Evolutionary conservation across 164 flowering plant species (phyloP), one percentile per base, ranked within the genome.

Genomic region (Taxillus chinensis): DNA sequence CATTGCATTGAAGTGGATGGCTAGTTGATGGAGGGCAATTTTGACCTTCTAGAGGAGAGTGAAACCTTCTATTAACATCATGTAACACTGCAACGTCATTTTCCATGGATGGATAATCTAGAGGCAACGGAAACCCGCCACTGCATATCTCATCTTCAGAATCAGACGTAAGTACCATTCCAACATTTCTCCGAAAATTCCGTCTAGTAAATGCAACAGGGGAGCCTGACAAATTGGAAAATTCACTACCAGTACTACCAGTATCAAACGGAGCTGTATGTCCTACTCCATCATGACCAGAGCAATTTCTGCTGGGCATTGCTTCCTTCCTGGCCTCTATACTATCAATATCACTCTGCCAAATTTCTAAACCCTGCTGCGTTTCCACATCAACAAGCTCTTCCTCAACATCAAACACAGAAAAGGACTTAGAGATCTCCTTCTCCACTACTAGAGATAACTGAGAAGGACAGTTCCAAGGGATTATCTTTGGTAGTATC

Each of bases 381-480:
- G 55, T 57, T 46, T 45, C 66, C 14, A 63, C 49, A 58, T 64
- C 40, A 55, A 65, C 71, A 15, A 66, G 67, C 38, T 77, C 74
- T 60, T 75, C 82, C 60, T 74, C 84, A 62, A 64, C 72, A 45
- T 80, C 79, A 69, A 60, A 68, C 66, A 57, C 39, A 4, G 67
- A 68, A 55, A 83, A 71, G 63, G 92, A 64, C 63, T 75, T 74
- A 41, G 77, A 41, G 40, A 90, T 80, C 79, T 87, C 95, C 64
- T 75, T 70, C 46, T 85, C 92, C 63, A 91, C 79, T 59, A 81
- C 61, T 55, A 81, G 82, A 55, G 98, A 78, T 27, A 95, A 70
- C 67, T 68, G 73, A 72, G 89, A 89, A 62, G 95, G 80, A 63
- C 80, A 77, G 58, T 55, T 76, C 85, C 90, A 87, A 55, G 86